These are phyloP conservation scores for Anethum foeniculum DNA, from an alignment of 140 eudicot genomes.

Conservation along the genomic window DNA sequence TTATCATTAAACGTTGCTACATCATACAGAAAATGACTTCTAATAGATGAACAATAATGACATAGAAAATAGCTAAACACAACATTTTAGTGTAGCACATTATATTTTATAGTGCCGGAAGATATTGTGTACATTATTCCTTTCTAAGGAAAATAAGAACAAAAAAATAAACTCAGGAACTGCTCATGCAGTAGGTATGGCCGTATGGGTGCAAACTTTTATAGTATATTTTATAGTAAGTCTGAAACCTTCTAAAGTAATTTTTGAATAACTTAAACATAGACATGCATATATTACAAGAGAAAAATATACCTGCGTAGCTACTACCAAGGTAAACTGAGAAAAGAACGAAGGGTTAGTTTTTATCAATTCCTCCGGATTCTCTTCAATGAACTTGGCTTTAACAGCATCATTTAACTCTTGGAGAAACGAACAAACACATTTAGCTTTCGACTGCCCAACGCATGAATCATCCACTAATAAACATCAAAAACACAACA, in stretches of 20 bases:
- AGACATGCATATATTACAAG: background rate
- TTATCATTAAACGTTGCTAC: too few species aligned
- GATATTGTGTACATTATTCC: too few species aligned
- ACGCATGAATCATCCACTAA: conserved; percentile 73
- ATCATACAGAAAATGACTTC: too few species aligned
- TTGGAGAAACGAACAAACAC: conserved; percentile 77
- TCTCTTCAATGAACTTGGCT: conserved; percentile 82
- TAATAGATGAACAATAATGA: too few species aligned
- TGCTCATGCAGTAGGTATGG: background rate
- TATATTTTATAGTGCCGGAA: too few species aligned
- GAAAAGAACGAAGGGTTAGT: conserved; percentile 81
- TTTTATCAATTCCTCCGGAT: conserved; percentile 67
- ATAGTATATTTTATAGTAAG: background rate
- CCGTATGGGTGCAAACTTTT: background rate
- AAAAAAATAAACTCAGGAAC: background rate
- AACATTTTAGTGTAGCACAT: too few species aligned
- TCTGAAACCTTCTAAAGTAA: background rate
- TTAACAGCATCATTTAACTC: conserved; percentile 93
- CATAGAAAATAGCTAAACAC: too few species aligned
- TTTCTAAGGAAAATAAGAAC: too few species aligned
- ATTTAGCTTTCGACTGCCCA: conserved; percentile 89
- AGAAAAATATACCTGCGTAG: conserved; percentile 65
- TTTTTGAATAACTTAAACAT: background rate
- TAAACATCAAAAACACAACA: conserved; percentile 8
- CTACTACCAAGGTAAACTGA: conserved; percentile 83